Evolutionary conservation across 2,329 filamentous ascomycete genomes (phyloP).

Genomic region (Trichoderma afroharzianum): DNA sequence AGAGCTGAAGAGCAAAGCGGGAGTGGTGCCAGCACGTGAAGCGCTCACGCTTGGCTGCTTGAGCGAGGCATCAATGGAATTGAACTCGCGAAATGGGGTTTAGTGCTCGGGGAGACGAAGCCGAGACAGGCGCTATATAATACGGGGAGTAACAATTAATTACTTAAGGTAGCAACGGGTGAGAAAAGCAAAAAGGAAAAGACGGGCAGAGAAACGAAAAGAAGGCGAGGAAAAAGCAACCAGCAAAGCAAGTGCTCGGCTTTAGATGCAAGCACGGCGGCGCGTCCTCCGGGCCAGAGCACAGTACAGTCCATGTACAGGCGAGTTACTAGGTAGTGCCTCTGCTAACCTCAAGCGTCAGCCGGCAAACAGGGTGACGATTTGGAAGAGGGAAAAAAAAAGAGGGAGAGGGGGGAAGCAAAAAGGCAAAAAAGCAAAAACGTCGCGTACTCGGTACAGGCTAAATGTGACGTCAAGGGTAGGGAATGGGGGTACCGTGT

Average conservation of each 20-base stretch:
- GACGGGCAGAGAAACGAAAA: neutral
- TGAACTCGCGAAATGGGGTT: neutral
- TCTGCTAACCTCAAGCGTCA: neutral
- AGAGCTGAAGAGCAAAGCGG: neutral
- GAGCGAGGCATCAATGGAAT: neutral
- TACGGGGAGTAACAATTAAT: neutral
- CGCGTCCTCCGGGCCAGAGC: neutral
- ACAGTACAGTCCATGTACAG: neutral
- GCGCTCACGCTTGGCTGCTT: neutral
- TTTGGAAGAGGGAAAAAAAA: neutral
- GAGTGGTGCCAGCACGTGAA: slow-evolving; percentile 17
- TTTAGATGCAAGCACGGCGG: neutral
- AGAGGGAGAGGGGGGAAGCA: neutral
- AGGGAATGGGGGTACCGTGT: neutral
- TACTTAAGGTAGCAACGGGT: neutral
- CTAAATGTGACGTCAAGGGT: neutral
- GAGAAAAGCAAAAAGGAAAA: neutral
- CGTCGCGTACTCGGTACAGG: neutral
- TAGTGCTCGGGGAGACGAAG: slow-evolving; percentile 14
- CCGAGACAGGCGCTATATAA: slow-evolving; percentile 14
- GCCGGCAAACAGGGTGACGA: neutral
- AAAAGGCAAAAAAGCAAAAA: neutral
- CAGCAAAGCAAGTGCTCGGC: neutral
- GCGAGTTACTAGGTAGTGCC: neutral
- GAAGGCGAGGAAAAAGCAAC: neutral